Conservation (phyloP, 192 early-diverging fungal species). For the Cetraspora pellucida region DNA sequence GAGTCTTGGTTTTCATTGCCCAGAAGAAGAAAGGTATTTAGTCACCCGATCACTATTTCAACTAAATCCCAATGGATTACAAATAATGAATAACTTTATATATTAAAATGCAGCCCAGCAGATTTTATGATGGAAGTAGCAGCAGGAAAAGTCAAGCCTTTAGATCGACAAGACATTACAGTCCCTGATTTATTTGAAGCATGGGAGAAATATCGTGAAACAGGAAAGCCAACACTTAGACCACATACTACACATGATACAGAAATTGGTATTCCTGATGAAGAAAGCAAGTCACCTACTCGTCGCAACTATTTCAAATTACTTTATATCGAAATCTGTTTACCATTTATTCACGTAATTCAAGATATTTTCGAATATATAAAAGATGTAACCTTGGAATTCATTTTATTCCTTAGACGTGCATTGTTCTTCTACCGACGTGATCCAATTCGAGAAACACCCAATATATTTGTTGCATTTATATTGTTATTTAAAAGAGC, state of each 20-base stretch:
- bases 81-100: background rate
- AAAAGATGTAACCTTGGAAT: background rate
- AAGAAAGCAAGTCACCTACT: background rate
- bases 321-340: background rate
- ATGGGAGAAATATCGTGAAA: slow-evolving; percentile 51
- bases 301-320: background rate
- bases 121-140: slow-evolving; percentile 74
- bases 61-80: background rate
- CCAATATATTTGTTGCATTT: slow-evolving; percentile 51
- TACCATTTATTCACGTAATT: background rate
- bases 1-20: slow-evolving; percentile 49
- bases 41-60: too few species aligned
- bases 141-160: slow-evolving; percentile 53
- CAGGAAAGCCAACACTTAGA: slow-evolving; percentile 32
- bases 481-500: slow-evolving; percentile 47
- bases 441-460: slow-evolving; percentile 52
- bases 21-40: slow-evolving; percentile 31
- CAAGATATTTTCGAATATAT: background rate
- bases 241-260: too few species aligned
- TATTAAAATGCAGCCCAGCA: slow-evolving; percentile 39
- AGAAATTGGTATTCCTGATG: background rate
- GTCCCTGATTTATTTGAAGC: slow-evolving; percentile 50
- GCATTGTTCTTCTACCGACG: slow-evolving; percentile 28
- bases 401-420: background rate
- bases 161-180: slow-evolving; percentile 39